Evolutionary conservation across 2,329 filamentous ascomycete species (phyloP), one percentile per base, ranked within the genome.

Genomic region (Cladophialophora psammophila): DNA sequence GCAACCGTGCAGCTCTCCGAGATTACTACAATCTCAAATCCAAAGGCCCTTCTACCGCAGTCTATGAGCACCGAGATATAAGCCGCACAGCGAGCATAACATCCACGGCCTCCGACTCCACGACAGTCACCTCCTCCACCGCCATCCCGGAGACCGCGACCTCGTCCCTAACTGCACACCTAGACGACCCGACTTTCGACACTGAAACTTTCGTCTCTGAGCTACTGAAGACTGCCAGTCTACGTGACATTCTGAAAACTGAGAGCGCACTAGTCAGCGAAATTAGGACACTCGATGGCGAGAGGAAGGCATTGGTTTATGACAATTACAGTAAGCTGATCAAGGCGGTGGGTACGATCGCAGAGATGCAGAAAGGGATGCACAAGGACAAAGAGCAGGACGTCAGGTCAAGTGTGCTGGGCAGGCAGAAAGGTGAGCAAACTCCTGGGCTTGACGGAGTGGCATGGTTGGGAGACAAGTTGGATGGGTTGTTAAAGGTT

Each of bases 261-360:
- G 80, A 82, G 69, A 79, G 80, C 45, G 80, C 78, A 7, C 75
- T 82, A n/a, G 78, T 82, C 6, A 79, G 78, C 72, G 94, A 98
- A 80, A 94, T 97, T 56, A 83, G 93, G 42, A 94, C 92, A 1
- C 84, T 99, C 18, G 95, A 98, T 75, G 94, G 94, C 31, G 95
- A 99, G 84, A 91, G 95, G 79, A 99, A 99, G 81, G 94, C 94
- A 1, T 81, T 99, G 69, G 95, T 99, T 4, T 99, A 99, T 78
- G 94, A 99, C 78, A 99, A 99, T 77, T 99, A 98, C 79, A 95
- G 91, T 73, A 98, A 98, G 80, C 81, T 99, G 72, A 97, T 99
- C 72, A 88, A 90, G n/a, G 95, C 95, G 0, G 97, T 96, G 10
- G 94, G 97, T 79, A 98, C 94, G 2, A 99, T 99, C 75, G 87